Evolutionary conservation across 2,329 filamentous ascomycete species (phyloP).

Genomic region (Hymenoscyphus albidus): DNA sequence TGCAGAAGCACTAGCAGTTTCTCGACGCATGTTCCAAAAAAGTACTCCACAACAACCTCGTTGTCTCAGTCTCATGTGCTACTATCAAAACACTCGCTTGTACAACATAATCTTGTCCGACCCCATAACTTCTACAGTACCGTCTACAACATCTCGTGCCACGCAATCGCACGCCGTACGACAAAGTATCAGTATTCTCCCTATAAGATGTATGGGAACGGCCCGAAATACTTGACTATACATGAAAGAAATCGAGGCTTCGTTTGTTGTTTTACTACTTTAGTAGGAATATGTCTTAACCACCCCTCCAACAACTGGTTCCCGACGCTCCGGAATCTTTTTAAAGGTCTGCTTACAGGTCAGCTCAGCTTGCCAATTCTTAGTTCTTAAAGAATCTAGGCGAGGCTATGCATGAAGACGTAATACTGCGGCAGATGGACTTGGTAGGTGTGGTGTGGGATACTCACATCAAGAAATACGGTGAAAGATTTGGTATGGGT

Average conservation of each 20-base stretch:
- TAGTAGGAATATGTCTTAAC: background rate
- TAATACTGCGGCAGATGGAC: background rate
- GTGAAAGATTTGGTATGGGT: background rate
- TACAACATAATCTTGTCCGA: background rate
- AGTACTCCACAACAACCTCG: no score
- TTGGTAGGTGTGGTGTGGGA: background rate
- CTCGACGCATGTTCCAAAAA: no score
- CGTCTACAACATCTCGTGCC: background rate
- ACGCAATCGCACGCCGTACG: background rate
- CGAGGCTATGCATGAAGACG: background rate
- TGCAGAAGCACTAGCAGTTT: no score
- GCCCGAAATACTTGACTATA: background rate
- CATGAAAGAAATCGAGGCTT: background rate
- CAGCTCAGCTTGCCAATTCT: slow-evolving; percentile 2
- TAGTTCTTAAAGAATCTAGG: background rate
- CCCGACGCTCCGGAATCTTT: no score
- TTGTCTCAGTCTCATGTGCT: no score
- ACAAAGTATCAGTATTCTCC: background rate
- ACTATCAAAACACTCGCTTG: background rate
- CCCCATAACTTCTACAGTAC: background rate
- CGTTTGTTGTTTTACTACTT: background rate
- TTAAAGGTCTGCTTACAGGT: background rate
- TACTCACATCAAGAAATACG: background rate
- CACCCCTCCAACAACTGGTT: background rate
- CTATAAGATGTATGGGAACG: background rate